Evolutionary conservation across 768 basidiomycete genomes (phyloP), one percentile per base, ranked within the genome.

Genomic region (Kwoniella botswanensis): DNA sequence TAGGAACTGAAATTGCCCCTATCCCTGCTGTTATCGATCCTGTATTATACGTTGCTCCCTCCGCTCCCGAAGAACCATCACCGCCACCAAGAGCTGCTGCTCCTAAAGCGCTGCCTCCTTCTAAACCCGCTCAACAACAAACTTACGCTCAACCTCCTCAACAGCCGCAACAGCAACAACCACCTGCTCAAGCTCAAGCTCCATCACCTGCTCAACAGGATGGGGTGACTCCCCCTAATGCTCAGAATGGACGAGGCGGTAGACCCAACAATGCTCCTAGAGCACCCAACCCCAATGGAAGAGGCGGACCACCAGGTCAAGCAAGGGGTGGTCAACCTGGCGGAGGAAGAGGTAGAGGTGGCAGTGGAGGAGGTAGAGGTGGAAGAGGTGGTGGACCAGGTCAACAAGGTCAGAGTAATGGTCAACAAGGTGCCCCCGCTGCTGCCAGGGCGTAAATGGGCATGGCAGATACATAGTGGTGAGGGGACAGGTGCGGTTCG

Each of bases 1-100:
- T 99, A 43, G 97, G 96, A 12, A 98, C 96, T 50, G 96, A 99
- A 85, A 98, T 99, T 76, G 91, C 92, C 79, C 92, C 96, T 13
- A 98, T 98, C 79, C 96, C 96, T 6, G 90, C 91, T 82, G 86
- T 82, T 29, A 98, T 99, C 79, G 97, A 98, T 82, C 90, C 91
- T 74, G 90, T 90, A 4, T 85, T 99, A 68, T 98, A 99, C 84
- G 96, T 99, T 66, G 91, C 94, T 10, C 96, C 94, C 11, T 72
- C 71, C 21, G 76, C 79, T n/a, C 76, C 82, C 18, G 74, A 75
- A 4, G 75, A 70, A n/a, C 79, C 77, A 42, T 71, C 68, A 7
- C 52, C 72, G 17, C 70, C 78, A 12, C 76, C 80, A 42, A 56
- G 73, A 55, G 44, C 57, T 6, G 43, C 44, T n/a, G 58, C 55